These are phyloP conservation scores for Erigeron philadelphicus DNA, from an alignment of 140 eudicot species.

Conservation along the genomic window DNA sequence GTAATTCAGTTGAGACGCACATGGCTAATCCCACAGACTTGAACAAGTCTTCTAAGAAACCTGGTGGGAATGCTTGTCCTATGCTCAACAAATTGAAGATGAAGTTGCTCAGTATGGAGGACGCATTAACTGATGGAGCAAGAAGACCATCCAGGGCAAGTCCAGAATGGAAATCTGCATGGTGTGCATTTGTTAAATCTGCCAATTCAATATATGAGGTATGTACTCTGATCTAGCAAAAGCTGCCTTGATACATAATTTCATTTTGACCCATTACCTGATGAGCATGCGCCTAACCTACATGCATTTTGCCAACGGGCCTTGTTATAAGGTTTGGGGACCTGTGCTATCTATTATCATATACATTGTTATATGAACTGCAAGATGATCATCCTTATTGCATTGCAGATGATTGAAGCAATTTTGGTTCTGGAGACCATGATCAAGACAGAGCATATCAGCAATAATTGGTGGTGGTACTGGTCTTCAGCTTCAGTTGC, in stretches of 20 bases:
- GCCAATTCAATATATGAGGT: constrained; percentile 52
- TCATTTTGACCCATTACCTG: not conserved
- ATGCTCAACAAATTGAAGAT: constrained; percentile 41
- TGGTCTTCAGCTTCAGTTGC: constrained; percentile 69
- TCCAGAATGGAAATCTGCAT: constrained; percentile 41
- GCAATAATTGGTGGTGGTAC: constrained; percentile 56
- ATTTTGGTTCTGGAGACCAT: constrained; percentile 50
- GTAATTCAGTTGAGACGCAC: constrained; percentile 9
- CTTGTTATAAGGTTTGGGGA: not conserved
- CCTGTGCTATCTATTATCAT: not conserved
- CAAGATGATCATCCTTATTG: not conserved
- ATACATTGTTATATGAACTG: not conserved
- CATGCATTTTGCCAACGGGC: not conserved
- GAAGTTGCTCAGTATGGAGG: constrained; percentile 63
- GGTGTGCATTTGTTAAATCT: constrained; percentile 58
- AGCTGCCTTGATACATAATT: not conserved
- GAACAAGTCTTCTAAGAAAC: not conserved
- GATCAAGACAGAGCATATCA: constrained; percentile 52
- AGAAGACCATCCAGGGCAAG: constrained; percentile 29
- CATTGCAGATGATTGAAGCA: constrained; percentile 56
- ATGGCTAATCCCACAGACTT: constrained; percentile 5
- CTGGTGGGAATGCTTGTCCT: constrained; percentile 21
- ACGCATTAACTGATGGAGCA: constrained; percentile 56
- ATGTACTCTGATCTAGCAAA: not conserved
- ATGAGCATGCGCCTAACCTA: not conserved